Percentiles rank a stretch among this genome's conserved stretches.
These are phyloP conservation scores for Cardamine occulta DNA, from an alignment of 345 rosid species.

Conservation along the genomic window DNA sequence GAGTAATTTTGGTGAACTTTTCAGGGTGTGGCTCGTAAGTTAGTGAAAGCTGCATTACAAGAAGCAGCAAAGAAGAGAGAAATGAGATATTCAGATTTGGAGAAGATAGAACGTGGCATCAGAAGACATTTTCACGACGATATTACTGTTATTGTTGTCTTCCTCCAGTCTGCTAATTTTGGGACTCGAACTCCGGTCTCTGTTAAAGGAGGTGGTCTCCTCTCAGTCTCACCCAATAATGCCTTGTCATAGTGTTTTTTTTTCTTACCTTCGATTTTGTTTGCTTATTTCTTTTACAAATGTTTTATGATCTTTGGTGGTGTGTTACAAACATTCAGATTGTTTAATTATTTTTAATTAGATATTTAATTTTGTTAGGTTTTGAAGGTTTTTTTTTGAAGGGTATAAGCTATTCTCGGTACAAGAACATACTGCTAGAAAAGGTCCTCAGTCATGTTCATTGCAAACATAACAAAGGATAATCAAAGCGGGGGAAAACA, in stretches of 20 bases:
- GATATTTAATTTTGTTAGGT: not conserved
- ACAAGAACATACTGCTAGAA: slow-evolving; percentile 13
- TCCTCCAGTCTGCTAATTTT: slow-evolving; percentile 59
- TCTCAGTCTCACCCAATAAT: slow-evolving; percentile 29
- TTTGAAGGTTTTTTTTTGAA: not conserved
- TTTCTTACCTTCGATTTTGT: not conserved
- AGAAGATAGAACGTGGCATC: slow-evolving; percentile 89
- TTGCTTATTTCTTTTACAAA: slow-evolving; percentile 28
- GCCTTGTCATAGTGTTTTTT: slow-evolving; percentile 16
- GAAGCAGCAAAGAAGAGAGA: slow-evolving; percentile 97
- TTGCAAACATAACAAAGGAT: slow-evolving; percentile 14
- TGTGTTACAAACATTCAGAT: not conserved
- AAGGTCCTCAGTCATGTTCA: slow-evolving; percentile 25
- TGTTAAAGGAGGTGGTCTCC: slow-evolving; percentile 59
- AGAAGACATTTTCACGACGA: slow-evolving; percentile 99
- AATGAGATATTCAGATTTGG: slow-evolving; percentile 92
- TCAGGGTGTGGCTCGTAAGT: slow-evolving; percentile 52
- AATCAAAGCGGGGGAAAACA: slow-evolving; percentile 7
- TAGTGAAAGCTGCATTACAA: slow-evolving; percentile 73
- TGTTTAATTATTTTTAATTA: not conserved
- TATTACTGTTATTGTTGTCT: slow-evolving; percentile 82
- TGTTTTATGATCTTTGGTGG: not conserved
- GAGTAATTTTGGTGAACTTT: not conserved
- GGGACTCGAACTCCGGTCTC: slow-evolving; percentile 52
- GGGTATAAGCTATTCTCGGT: not conserved